phyloP scores from a whole-genome alignment of 1,284 basidiomycete genomes.

The Xanthoconium separans region DNA sequence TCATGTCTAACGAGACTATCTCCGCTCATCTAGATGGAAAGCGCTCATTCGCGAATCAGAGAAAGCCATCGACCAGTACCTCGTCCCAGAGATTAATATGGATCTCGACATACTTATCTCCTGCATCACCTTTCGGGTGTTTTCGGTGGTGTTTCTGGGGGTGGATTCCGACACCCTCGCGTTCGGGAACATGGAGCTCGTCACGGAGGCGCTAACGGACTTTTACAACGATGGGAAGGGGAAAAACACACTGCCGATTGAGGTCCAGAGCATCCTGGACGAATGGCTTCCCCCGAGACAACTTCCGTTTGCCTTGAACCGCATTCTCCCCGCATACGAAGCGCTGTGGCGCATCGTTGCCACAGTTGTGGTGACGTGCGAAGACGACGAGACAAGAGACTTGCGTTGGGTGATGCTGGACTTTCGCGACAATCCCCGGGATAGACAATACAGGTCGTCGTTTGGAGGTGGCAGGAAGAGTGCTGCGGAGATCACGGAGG shows the following conservation, averaged over 20 bases:
- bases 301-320: constrained; percentile 45
- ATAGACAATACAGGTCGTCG: constrained; percentile 32
- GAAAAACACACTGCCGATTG: constrained; percentile 11
- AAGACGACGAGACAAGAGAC: constrained; percentile 21
- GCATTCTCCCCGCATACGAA: constrained; percentile 58
- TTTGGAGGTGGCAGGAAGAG: constrained; percentile 28
- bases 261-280: constrained; percentile 32
- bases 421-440: constrained; percentile 40
- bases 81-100: constrained; percentile 13
- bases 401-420: constrained; percentile 35
- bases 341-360: constrained; percentile 63
- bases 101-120: constrained; percentile 43
- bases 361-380: constrained; percentile 34
- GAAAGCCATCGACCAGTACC: constrained; percentile 21
- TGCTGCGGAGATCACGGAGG: constrained; percentile 41
- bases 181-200: constrained; percentile 33
- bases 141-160: constrained; percentile 41
- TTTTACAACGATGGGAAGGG: constrained; percentile 35
- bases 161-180: constrained; percentile 34
- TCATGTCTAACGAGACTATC: constrained; percentile 23
- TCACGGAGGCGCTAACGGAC: constrained; percentile 39
- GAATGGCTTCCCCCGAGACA: constrained; percentile 36
- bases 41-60: constrained; percentile 32
- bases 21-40: constrained; percentile 23
- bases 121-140: constrained; percentile 41